Conservation (phyloP, 2,329 filamentous ascomycete genomes). For the Aureobasidium sp. region DNA sequence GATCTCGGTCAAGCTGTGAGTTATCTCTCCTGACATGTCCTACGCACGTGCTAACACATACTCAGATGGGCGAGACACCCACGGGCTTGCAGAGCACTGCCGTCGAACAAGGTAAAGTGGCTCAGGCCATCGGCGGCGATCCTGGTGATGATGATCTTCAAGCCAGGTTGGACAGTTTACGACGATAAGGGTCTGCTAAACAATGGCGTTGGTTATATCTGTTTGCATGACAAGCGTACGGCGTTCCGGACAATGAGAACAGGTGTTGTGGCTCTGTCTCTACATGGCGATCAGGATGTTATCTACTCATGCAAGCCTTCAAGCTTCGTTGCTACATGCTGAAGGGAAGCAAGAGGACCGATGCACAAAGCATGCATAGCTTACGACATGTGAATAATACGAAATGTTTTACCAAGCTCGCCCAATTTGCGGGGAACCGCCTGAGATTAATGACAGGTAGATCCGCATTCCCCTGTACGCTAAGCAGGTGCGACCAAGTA, state of each 20-base stretch:
- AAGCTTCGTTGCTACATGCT: neutral
- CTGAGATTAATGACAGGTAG: constrained; percentile 4
- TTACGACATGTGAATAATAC: neutral
- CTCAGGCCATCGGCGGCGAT: constrained; percentile 76
- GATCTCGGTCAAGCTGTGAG: constrained; percentile 84
- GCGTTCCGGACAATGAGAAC: constrained; percentile 8
- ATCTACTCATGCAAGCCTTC: neutral
- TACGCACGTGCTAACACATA: neutral
- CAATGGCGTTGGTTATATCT: neutral
- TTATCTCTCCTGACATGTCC: constrained; percentile 20
- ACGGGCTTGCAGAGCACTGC: constrained; percentile 69
- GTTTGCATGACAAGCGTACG: constrained; percentile 11
- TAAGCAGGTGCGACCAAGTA: neutral
- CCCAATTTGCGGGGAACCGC: constrained; percentile 8
- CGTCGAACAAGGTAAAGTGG: constrained; percentile 69
- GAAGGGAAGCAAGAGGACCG: neutral
- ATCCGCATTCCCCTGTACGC: neutral
- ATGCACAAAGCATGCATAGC: neutral
- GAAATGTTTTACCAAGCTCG: neutral
- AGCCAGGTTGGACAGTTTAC: constrained; percentile 80
- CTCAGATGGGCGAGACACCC: constrained; percentile 84
- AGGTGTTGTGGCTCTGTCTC: neutral
- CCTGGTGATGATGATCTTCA: constrained; percentile 80
- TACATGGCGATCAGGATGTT: neutral
- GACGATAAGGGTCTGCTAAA: constrained; percentile 23